phyloP scores from a whole-genome alignment of 768 basidiomycete genomes.

The Suillus cothurnatus region DNA sequence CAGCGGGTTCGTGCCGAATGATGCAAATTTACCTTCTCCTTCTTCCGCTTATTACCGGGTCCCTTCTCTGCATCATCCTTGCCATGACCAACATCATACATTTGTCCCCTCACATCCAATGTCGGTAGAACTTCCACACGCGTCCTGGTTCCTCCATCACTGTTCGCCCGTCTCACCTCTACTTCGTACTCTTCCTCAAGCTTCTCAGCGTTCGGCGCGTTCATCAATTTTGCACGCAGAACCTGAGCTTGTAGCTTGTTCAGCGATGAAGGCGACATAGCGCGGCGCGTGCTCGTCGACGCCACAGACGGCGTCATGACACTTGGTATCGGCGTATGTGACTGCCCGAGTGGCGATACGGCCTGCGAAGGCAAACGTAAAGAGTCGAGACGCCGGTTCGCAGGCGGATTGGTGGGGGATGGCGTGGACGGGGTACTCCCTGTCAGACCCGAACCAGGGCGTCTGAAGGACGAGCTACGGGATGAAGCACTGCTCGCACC shows the following conservation, averaged over 20 bases:
- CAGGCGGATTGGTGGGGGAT: constrained; percentile 39
- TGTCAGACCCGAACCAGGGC: constrained; percentile 63
- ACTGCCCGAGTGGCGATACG: constrained; percentile 58
- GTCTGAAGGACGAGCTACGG: constrained; percentile 85
- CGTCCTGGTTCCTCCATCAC: constrained; percentile 47
- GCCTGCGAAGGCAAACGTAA: constrained; percentile 62
- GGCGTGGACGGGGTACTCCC: constrained; percentile 64
- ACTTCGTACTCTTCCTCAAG: constrained; percentile 87
- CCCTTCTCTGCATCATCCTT: constrained; percentile 51
- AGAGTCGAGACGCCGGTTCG: constrained; percentile 59
- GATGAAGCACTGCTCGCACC: constrained; percentile 65
- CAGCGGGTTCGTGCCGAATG: constrained; percentile 8
- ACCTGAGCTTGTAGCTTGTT: constrained; percentile 95
- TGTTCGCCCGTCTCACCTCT: constrained; percentile 56
- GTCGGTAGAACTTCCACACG: constrained; percentile 88
- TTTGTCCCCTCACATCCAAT: constrained; percentile 75
- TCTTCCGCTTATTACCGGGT: constrained; percentile 80
- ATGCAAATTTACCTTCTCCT: constrained; percentile 54
- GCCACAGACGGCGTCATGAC: constrained; percentile 77
- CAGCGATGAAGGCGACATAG: constrained; percentile 74
- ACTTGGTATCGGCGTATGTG: constrained; percentile 85
- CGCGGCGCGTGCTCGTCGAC: constrained; percentile 39
- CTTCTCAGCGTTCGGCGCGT: constrained; percentile 69
- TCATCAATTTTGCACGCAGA: constrained; percentile 87
- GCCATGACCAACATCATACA: constrained; percentile 93